phyloP scores from a whole-genome alignment of 352 stramenopile species.

The Phytophthora tubulina region DNA sequence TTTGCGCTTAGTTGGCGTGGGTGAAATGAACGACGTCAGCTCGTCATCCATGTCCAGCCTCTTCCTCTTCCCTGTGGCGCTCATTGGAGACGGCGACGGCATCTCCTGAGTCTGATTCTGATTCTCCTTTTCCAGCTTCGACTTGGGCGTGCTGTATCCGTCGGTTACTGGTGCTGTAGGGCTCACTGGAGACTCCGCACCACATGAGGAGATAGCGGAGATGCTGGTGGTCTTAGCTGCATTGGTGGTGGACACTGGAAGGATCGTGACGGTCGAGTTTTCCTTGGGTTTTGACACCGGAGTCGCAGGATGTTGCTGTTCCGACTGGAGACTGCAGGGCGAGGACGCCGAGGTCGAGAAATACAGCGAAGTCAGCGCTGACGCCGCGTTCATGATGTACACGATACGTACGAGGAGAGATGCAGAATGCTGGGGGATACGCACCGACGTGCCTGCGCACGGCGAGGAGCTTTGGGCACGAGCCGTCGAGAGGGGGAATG shows the following conservation, averaged over 20 bases:
- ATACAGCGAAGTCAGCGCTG: slow-evolving; percentile 16
- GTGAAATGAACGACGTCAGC: slow-evolving; percentile 1
- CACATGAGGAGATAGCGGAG: background rate
- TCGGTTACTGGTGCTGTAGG: slow-evolving; percentile 13
- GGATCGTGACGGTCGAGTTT: slow-evolving; percentile 24
- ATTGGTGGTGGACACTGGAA: slow-evolving; percentile 1
- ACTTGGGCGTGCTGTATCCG: slow-evolving; percentile 39
- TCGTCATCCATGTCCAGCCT: slow-evolving; percentile 28
- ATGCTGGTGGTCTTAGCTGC: background rate
- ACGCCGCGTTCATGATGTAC: slow-evolving; percentile 26
- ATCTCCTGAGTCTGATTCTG: slow-evolving; percentile 20
- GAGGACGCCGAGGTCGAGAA: slow-evolving; percentile 16
- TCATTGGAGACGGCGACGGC: slow-evolving; percentile 12
- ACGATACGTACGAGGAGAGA: background rate
- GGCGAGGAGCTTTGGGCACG: slow-evolving; percentile 8
- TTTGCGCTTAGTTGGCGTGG: slow-evolving; percentile 53
- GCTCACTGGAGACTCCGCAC: slow-evolving; percentile 1
- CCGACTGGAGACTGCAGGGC: background rate
- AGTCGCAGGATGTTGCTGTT: slow-evolving; percentile 13
- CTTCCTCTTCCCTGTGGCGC: slow-evolving; percentile 50
- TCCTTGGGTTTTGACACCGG: slow-evolving; percentile 10
- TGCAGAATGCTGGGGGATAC: background rate
- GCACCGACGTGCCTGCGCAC: background rate
- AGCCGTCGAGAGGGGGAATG: slow-evolving; percentile 34
- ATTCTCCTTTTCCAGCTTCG: slow-evolving; percentile 36